A percentile compares a stretch with the other conserved stretches of the same genome.
Evolutionary conservation across 306 rosid species (phyloP).

Genomic region (Mimosa bimucronata): DNA sequence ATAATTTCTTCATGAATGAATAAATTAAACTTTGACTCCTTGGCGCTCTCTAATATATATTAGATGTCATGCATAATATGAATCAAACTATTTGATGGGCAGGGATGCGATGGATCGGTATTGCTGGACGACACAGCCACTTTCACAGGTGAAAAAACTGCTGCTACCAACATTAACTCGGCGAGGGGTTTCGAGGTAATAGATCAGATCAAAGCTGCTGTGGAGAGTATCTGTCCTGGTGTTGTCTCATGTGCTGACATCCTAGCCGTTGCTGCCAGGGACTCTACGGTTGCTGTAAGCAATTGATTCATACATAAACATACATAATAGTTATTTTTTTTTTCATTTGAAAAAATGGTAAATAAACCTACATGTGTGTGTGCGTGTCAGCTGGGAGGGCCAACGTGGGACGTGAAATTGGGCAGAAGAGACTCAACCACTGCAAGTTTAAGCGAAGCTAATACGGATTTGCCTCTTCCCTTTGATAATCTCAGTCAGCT

Average conservation of each 20-base stretch:
- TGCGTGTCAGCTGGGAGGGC: conserved; percentile 55
- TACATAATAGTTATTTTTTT: no score
- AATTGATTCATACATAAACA: background rate
- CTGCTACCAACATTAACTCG: conserved; percentile 48
- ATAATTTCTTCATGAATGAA: no score
- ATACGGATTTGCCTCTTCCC: conserved; percentile 57
- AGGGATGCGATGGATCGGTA: conserved; percentile 71
- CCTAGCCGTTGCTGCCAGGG: conserved; percentile 65
- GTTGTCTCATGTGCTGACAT: conserved; percentile 67
- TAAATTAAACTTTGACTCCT: no score
- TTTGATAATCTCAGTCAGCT: conserved; percentile 42
- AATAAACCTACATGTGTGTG: background rate
- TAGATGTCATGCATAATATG: no score
- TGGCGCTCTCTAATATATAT: no score
- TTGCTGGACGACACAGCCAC: conserved; percentile 47
- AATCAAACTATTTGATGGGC: background rate
- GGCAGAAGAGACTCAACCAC: conserved; percentile 81
- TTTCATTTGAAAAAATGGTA: background rate
- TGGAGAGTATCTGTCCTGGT: conserved; percentile 44
- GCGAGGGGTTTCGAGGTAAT: conserved; percentile 58
- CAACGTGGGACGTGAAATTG: conserved; percentile 48
- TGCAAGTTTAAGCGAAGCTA: conserved; percentile 56
- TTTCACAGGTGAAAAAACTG: conserved; percentile 48
- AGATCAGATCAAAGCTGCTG: conserved; percentile 41
- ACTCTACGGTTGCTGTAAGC: conserved; percentile 60